phyloP scores from a whole-genome alignment of 139 green algal genomes.

The Tetratostichococcus sp. region DNA sequence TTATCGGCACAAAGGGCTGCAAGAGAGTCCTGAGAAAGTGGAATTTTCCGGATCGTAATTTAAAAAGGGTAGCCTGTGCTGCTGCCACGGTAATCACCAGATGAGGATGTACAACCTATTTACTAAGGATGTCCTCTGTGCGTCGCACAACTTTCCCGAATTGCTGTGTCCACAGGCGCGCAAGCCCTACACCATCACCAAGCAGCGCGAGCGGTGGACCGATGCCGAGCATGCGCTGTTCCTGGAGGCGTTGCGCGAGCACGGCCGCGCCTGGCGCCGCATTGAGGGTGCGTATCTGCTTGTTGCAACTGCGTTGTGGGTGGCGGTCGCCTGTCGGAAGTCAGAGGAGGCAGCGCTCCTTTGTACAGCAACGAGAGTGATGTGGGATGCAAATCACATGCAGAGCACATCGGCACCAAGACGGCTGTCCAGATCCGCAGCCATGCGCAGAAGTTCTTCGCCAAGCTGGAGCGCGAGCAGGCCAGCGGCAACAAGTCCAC shows the following conservation, averaged over 20 bases:
- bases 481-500: slow-evolving; percentile 4
- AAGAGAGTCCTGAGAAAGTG: too few relatives aligned
- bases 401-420: slow-evolving; percentile 93
- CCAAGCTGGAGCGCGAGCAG: slow-evolving; percentile 63
- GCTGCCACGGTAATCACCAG: background rate
- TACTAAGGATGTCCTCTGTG: background rate
- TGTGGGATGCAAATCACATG: background rate
- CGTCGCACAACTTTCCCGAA: background rate
- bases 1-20: too few relatives aligned
- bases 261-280: slow-evolving; percentile 66
- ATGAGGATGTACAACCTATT: background rate
- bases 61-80: too few relatives aligned
- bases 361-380: too few relatives aligned
- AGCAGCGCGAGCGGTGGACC: slow-evolving; percentile 78
- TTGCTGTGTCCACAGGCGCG: slow-evolving; percentile 38
- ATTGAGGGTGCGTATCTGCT: slow-evolving; percentile 55
- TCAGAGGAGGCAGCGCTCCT: too few relatives aligned
- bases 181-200: slow-evolving; percentile 79
- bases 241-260: slow-evolving; percentile 78
- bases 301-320: too few relatives aligned
- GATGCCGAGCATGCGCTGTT: slow-evolving; percentile 87
- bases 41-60: too few relatives aligned
- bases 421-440: slow-evolving; percentile 91
- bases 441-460: slow-evolving; percentile 94
- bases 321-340: too few relatives aligned